Percentiles rank a stretch among this genome's conserved stretches.
These are phyloP conservation scores for Wickerhamomyces sp. DNA, from an alignment of 1,139 yeast genomes.

Conservation along the genomic window DNA sequence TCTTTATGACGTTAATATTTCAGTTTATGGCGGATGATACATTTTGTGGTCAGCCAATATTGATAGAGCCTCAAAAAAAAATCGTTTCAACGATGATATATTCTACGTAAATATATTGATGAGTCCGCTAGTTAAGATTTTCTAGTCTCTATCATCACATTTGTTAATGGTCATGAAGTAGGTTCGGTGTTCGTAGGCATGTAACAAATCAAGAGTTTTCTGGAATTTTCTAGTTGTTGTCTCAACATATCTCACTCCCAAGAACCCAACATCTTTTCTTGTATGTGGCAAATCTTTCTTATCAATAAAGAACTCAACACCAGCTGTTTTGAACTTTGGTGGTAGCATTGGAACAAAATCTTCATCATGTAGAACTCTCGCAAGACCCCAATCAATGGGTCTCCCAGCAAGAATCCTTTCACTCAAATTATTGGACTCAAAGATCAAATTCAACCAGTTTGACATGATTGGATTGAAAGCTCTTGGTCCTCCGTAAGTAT, in stretches of 20 bases:
- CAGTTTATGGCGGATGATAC: too few relatives aligned
- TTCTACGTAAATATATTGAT: too few relatives aligned
- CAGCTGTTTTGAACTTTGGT: constrained; percentile 45
- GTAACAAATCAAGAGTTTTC: constrained; percentile 11
- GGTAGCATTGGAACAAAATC: constrained; percentile 61
- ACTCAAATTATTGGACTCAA: constrained; percentile 31
- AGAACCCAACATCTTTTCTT: constrained; percentile 31
- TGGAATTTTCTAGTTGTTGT: background rate
- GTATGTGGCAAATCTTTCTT: constrained; percentile 45
- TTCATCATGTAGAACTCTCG: constrained; percentile 51
- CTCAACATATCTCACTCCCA: constrained; percentile 18
- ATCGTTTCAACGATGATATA: background rate
- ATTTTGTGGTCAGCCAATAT: too few relatives aligned
- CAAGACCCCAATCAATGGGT: constrained; percentile 31
- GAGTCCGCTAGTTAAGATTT: background rate
- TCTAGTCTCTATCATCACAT: constrained; percentile 15
- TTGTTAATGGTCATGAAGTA: constrained; percentile 21
- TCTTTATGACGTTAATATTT: too few relatives aligned
- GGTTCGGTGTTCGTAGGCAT: constrained; percentile 21
- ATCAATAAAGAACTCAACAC: constrained; percentile 44
- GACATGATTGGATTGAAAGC: constrained; percentile 53
- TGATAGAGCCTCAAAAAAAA: background rate
- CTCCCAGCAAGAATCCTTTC: constrained; percentile 5
- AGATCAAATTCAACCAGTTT: constrained; percentile 46
- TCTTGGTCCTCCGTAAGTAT: constrained; percentile 62